phyloP scores from a whole-genome alignment of 2,329 filamentous ascomycete genomes.

The Colletotrichum spinosum region DNA sequence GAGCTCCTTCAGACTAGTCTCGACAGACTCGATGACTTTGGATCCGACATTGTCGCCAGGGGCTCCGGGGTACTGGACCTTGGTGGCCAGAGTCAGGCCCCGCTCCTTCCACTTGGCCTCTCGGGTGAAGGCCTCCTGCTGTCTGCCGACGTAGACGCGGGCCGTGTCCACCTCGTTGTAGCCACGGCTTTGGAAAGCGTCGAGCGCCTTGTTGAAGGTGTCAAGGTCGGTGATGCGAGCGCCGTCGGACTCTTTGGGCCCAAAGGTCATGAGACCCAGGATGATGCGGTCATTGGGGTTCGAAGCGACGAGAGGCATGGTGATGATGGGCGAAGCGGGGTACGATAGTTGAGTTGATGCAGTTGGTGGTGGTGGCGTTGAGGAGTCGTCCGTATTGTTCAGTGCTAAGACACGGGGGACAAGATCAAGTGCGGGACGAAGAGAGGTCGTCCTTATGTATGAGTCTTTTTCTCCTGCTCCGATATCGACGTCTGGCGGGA shows the following conservation, averaged over 20 bases:
- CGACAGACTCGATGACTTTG: slow-evolving; percentile 73
- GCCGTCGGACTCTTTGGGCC: slow-evolving; percentile 69
- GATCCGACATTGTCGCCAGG: slow-evolving; percentile 72
- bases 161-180: slow-evolving; percentile 91
- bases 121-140: slow-evolving; percentile 83
- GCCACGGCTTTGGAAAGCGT: slow-evolving; percentile 80
- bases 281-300: slow-evolving; percentile 74
- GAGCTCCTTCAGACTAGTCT: slow-evolving; percentile 77
- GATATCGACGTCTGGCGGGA: background rate
- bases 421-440: background rate
- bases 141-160: slow-evolving; percentile 75
- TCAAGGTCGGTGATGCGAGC: slow-evolving; percentile 76
- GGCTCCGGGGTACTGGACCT: slow-evolving; percentile 72
- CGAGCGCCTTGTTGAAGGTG: slow-evolving; percentile 78
- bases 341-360: slow-evolving; percentile 14
- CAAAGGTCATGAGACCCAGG: slow-evolving; percentile 89
- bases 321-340: slow-evolving; percentile 41
- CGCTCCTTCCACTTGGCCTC: slow-evolving; percentile 83
- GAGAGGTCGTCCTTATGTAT: slow-evolving; percentile 5
- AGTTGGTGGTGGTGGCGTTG: slow-evolving; percentile 3
- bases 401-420: background rate
- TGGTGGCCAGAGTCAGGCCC: slow-evolving; percentile 82
- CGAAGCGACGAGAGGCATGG: slow-evolving; percentile 60
- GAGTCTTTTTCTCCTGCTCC: slow-evolving; percentile 1
- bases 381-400: slow-evolving; percentile 3